Percentiles rank a stretch among this genome's conserved stretches.
Conservation (phyloP, 495 filamentous ascomycete genomes). For the Amniculicola lignicola region DNA sequence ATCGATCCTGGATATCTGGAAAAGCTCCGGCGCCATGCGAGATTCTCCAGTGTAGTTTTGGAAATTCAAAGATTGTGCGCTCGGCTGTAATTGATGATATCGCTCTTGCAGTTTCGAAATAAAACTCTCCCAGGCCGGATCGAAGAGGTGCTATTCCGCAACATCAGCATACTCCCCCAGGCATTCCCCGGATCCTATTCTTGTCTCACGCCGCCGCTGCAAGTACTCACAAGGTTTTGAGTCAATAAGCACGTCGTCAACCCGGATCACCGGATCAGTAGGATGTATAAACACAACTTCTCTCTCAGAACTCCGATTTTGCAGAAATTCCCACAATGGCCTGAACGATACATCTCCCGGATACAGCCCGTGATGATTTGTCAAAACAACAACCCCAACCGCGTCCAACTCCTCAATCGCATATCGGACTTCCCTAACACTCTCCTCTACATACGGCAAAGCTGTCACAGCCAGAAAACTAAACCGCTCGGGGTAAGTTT, state of each 20-base stretch:
- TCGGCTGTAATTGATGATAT: slow-evolving; percentile 32
- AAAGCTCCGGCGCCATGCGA: slow-evolving; percentile 37
- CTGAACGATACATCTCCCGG: slow-evolving; percentile 25
- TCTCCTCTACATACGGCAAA: slow-evolving; percentile 31
- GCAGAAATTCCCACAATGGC: slow-evolving; percentile 25
- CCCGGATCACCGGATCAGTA: slow-evolving; percentile 26
- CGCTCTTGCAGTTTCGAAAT: slow-evolving; percentile 36
- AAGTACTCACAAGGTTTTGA: slow-evolving; percentile 33
- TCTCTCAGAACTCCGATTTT: slow-evolving; percentile 7
- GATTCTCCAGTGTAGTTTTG: slow-evolving; percentile 29
- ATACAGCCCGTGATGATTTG: slow-evolving; percentile 36
- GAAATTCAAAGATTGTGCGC: slow-evolving; percentile 30
- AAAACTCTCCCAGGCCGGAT: slow-evolving; percentile 34
- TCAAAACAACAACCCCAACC: slow-evolving; percentile 29
- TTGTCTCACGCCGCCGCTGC: background rate
- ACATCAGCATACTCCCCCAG: background rate
- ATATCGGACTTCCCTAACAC: slow-evolving; percentile 27
- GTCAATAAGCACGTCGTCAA: slow-evolving; percentile 20
- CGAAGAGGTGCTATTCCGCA: slow-evolving; percentile 25
- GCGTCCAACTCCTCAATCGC: slow-evolving; percentile 31
- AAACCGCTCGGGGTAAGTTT: slow-evolving; percentile 24
- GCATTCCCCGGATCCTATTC: background rate
- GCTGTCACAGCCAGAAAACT: slow-evolving; percentile 29
- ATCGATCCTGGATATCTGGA: slow-evolving; percentile 33
- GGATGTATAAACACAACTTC: slow-evolving; percentile 36